A percentile compares a stretch with the other conserved stretches of the same genome.
phyloP scores from a whole-genome alignment of 441 rosid species.

The Populus hybrid region DNA sequence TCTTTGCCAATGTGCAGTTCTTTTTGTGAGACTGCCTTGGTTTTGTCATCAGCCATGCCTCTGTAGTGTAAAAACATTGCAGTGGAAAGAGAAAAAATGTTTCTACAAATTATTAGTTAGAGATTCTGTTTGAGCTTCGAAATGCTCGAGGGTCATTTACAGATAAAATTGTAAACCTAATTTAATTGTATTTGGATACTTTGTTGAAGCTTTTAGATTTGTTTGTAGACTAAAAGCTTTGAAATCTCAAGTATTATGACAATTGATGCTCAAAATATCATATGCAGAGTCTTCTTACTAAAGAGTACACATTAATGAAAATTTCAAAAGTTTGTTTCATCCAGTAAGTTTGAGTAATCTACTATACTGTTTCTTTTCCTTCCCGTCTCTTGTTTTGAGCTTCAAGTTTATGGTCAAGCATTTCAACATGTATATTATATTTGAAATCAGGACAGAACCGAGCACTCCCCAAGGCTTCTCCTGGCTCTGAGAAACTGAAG shows the following conservation, averaged over 20 bases:
- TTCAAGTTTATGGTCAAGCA: slow-evolving; percentile 6
- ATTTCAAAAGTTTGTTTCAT: slow-evolving; percentile 10
- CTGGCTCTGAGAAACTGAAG: slow-evolving; percentile 21
- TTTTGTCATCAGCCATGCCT: slow-evolving; percentile 2
- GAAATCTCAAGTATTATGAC: neutral
- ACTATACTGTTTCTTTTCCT: slow-evolving; percentile 3
- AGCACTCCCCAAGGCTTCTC: slow-evolving; percentile 31
- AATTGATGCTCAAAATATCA: no score
- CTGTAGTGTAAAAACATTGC: neutral
- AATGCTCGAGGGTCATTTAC: neutral
- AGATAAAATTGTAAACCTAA: neutral
- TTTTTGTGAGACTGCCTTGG: slow-evolving; percentile 4
- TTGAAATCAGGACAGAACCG: slow-evolving; percentile 44
- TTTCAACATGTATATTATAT: slow-evolving; percentile 6
- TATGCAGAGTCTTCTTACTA: neutral
- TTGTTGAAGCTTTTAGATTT: neutral
- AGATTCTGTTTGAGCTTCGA: neutral
- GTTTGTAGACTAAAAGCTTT: neutral
- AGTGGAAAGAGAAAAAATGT: slow-evolving; percentile 5
- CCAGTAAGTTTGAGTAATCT: slow-evolving; percentile 1
- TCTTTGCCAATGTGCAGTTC: neutral
- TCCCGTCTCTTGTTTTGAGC: neutral
- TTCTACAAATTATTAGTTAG: neutral
- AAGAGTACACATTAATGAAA: slow-evolving; percentile 1
- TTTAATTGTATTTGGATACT: neutral